A percentile compares a stretch with the other conserved stretches of the same genome.
Evolutionary conservation across 106 monocot species (phyloP).

Genomic region (Allium cepa): DNA sequence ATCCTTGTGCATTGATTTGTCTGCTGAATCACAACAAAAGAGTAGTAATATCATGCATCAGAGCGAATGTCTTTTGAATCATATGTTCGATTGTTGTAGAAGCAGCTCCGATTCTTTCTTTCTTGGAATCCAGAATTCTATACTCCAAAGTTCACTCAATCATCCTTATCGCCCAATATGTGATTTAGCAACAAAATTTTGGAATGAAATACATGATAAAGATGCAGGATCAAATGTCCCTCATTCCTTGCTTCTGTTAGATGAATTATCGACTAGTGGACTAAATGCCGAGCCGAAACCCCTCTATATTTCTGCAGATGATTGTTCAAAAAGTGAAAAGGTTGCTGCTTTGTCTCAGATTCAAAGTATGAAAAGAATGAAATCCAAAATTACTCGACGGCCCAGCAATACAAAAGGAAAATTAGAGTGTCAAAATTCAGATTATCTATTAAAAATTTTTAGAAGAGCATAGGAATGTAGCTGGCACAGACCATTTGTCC

Average conservation of each 20-base stretch:
- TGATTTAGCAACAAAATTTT: constrained; percentile 22
- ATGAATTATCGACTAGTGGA: constrained; percentile 21
- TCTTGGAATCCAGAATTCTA: constrained; percentile 19
- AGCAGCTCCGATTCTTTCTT: constrained; percentile 29
- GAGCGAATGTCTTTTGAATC: constrained; percentile 27
- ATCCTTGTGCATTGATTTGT: constrained; percentile 11
- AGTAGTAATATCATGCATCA: constrained; percentile 12
- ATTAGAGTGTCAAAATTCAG: constrained; percentile 11
- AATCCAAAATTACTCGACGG: constrained; percentile 10
- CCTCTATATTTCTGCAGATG: neutral
- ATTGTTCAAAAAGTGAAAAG: neutral
- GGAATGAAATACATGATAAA: constrained; percentile 29
- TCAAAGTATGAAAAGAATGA: constrained; percentile 21
- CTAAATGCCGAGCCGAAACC: neutral
- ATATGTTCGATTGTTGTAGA: constrained; percentile 25
- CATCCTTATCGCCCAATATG: constrained; percentile 38
- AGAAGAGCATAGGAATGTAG: constrained; percentile 7
- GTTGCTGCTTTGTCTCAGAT: constrained; percentile 2
- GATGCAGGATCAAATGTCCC: constrained; percentile 14
- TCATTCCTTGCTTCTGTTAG: constrained; percentile 20
- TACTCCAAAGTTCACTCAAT: constrained; percentile 32
- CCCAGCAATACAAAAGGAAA: constrained; percentile 1
- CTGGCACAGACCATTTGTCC: too few relatives aligned
- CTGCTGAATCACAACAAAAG: constrained; percentile 9
- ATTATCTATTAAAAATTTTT: constrained; percentile 31